Conservation (phyloP, 75 land plant species). For the Picea glauca region DNA sequence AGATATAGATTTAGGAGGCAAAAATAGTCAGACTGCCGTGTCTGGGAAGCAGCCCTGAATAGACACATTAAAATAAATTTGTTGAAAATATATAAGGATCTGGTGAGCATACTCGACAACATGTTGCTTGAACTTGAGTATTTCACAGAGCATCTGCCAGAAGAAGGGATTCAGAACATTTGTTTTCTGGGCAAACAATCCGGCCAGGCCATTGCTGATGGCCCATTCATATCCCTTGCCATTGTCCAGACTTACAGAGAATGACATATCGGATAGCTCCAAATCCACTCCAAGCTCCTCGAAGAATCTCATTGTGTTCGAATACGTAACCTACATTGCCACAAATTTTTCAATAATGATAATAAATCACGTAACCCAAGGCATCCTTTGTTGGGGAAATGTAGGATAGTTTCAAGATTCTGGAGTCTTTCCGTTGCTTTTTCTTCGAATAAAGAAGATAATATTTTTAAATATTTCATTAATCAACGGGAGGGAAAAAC, state of each 20-base stretch:
- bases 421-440: too few species aligned
- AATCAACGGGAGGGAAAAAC: too few species aligned
- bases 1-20: background rate
- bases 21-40: background rate
- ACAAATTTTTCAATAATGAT: background rate
- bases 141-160: conserved; percentile 80
- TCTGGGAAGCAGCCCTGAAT: background rate
- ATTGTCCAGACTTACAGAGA: conserved; percentile 83
- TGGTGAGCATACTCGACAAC: conserved; percentile 49
- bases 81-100: too few species aligned
- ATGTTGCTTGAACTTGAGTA: conserved; percentile 78
- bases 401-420: too few species aligned
- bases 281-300: conserved; percentile 82
- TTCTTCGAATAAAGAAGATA: too few species aligned
- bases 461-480: background rate
- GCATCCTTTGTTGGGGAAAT: too few species aligned
- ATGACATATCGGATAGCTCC: conserved; percentile 95
- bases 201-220: conserved; percentile 69
- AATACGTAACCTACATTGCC: conserved; percentile 85
- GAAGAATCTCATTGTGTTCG: conserved; percentile 82
- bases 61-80: background rate
- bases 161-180: conserved; percentile 73
- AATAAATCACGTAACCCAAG: too few species aligned
- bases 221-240: conserved; percentile 93
- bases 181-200: conserved; percentile 90